phyloP scores from a whole-genome alignment of 805 yeast species.

The Monosporozyma solicola region DNA sequence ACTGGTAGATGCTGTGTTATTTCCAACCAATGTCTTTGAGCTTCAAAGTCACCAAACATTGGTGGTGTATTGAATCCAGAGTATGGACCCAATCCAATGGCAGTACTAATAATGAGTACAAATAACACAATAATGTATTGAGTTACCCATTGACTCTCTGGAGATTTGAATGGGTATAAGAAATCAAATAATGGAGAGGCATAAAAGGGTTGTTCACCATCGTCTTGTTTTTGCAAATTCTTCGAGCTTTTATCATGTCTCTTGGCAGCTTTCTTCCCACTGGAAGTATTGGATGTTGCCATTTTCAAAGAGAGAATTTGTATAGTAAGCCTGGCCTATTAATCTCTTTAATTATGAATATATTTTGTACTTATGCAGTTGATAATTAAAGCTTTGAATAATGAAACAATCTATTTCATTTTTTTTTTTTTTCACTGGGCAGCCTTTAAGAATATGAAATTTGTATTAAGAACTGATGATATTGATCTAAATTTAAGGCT shows the following conservation, averaged over 20 bases:
- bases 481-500: not conserved
- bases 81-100: constrained; percentile 81
- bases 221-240: not conserved
- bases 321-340: not conserved
- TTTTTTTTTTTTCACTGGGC: not conserved
- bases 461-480: not conserved
- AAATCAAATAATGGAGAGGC: constrained; percentile 71
- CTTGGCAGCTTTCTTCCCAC: not conserved
- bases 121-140: constrained; percentile 64
- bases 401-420: not conserved
- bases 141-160: constrained; percentile 87
- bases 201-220: constrained; percentile 29
- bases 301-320: not conserved
- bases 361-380: not conserved
- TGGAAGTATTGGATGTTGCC: not conserved
- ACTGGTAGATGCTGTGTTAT: constrained; percentile 70
- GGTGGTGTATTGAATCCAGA: constrained; percentile 71
- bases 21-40: constrained; percentile 98
- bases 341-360: not conserved
- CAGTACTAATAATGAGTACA: constrained; percentile 69
- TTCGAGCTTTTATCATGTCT: not conserved
- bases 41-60: constrained; percentile 92
- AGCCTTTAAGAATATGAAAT: not conserved
- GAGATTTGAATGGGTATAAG: constrained; percentile 66
- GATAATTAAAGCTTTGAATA: not conserved